Evolutionary conservation across 176 grass and related monocot species (phyloP), one percentile per base, ranked within the genome.

Genomic region (Raddia distichophylla): DNA sequence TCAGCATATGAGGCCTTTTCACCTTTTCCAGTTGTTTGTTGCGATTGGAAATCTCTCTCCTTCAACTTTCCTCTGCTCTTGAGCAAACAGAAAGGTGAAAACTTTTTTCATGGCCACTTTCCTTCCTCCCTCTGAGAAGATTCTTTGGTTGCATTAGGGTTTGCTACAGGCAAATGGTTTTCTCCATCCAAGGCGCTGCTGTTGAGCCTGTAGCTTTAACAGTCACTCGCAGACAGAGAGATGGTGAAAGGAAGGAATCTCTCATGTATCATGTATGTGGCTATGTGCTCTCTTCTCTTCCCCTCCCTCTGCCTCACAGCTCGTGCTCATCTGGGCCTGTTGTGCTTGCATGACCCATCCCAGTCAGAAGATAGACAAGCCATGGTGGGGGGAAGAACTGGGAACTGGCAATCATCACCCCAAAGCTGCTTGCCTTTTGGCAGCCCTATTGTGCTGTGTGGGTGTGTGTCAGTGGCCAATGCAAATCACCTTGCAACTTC

Each of bases 221-320:
- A 49, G 70, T 14, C 61, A 22, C 62, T 60, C 42, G 1, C 3
- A 54, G 62, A 32, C 50, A 60, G 9, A 32, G 14, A 60, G 43
- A 83, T 33, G 68, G 86, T 84, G 85, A 57, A 75, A 43, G 47
- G 16, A 40, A 53, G 71, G 87, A 89, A 89, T 89, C 87, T 89
- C 57, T 19, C 44, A 35, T 63, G 67, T 1, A 17, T 19, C 44
- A 35, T 63, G 67, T 1, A 17, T 74, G 59, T 49, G 8, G n/a
- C n/a, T n/a, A n/a, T n/a, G 27, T 27, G 27, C 27, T 27, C 27
- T 27, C 27, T 2, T 44, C 19, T 55, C 18, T 34, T 14, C 2
- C 61, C 20, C 5, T 52, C n/a, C n/a, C 71, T 57, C 14, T 51
- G 69, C n/a, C 53, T 69, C 17, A 81, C 69, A 65, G 79, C 48